Conservation (phyloP, 257 asterid genomes). For the Plectranthus barbatus region DNA sequence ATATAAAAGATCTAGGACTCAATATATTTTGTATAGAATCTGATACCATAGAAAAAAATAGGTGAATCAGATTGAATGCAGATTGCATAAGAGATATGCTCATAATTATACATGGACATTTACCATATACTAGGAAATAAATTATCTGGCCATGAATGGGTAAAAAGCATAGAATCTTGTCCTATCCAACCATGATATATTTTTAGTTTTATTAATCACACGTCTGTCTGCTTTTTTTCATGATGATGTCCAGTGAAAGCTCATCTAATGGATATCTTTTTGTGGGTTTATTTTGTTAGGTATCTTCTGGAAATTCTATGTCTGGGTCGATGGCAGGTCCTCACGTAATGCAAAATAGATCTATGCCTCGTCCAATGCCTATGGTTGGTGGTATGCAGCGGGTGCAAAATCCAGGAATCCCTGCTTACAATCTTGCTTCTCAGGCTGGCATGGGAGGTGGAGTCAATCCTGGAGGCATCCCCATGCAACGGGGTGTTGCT, state of each 20-base stretch:
- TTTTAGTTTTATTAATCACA: background rate
- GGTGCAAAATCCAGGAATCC: slow-evolving; percentile 75
- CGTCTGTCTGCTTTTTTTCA: background rate
- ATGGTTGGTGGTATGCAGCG: slow-evolving; percentile 80
- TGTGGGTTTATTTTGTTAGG: slow-evolving; percentile 31
- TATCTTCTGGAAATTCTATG: slow-evolving; percentile 56
- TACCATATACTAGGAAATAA: background rate
- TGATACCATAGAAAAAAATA: background rate
- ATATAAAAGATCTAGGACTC: background rate
- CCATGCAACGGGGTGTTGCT: slow-evolving; percentile 85
- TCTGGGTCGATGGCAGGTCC: slow-evolving; percentile 66
- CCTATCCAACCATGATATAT: background rate
- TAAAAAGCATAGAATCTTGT: background rate
- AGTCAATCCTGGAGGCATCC: slow-evolving; percentile 71
- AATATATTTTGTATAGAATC: background rate
- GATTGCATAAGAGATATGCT: background rate
- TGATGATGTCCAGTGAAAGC: background rate
- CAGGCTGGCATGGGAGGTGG: slow-evolving; percentile 85
- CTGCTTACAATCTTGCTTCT: slow-evolving; percentile 71
- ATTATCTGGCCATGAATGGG: background rate
- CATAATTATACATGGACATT: background rate
- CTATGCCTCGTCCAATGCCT: slow-evolving; percentile 74
- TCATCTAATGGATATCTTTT: slow-evolving; percentile 7
- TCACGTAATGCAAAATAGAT: slow-evolving; percentile 72
- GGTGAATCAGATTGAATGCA: background rate